Conservation (phyloP, 2,329 filamentous ascomycete species). For the Cadophora malorum region DNA sequence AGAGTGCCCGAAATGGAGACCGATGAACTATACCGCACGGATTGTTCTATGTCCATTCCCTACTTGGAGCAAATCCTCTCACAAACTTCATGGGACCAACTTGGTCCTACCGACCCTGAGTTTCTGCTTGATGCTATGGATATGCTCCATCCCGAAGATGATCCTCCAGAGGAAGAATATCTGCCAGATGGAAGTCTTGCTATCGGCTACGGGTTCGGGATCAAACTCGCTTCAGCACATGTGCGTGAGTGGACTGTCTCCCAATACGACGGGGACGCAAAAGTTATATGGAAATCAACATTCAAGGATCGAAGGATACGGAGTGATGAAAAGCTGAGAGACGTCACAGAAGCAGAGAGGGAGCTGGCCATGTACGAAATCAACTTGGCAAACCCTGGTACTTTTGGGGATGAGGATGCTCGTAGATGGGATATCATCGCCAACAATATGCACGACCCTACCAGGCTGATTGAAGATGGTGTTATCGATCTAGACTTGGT, state of each 20-base stretch:
- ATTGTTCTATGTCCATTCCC: constrained; percentile 19
- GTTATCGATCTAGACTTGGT: neutral
- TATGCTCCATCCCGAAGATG: constrained; percentile 8
- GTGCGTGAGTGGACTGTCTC: constrained; percentile 1
- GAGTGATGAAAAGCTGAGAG: neutral
- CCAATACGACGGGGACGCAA: neutral
- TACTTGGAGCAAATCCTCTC: constrained; percentile 21
- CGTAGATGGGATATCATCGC: too few species aligned
- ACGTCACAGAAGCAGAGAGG: constrained; percentile 8
- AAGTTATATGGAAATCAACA: constrained; percentile 2
- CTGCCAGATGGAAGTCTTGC: neutral
- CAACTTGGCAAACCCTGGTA: neutral
- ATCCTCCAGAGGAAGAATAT: neutral
- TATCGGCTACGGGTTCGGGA: neutral
- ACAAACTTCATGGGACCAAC: constrained; percentile 20
- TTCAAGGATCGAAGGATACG: neutral
- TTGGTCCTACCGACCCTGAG: neutral
- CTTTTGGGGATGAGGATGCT: neutral
- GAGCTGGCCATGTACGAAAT: constrained; percentile 8
- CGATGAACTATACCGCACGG: constrained; percentile 11
- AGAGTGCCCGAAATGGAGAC: neutral
- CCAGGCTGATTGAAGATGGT: constrained; percentile 16
- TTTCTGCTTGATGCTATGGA: constrained; percentile 8
- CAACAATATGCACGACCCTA: neutral
- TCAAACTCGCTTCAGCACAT: neutral